These are phyloP conservation scores for Talinum fruticosum DNA, from an alignment of 148 eudicot species.

Conservation along the genomic window DNA sequence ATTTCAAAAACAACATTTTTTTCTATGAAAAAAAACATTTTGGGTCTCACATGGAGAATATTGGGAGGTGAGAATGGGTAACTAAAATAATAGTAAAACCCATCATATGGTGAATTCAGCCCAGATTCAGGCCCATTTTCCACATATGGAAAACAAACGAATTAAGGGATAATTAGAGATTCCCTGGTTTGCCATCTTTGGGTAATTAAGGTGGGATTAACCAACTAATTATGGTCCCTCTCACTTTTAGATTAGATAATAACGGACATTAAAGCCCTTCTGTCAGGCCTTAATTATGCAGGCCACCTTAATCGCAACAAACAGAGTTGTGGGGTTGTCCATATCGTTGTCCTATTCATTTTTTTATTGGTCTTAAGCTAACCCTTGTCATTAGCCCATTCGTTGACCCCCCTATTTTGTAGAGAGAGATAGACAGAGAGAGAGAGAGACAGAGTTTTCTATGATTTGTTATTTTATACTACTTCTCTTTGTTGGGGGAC, in stretches of 20 bases:
- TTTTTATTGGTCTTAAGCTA: not conserved
- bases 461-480: no score
- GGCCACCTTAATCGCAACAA: not conserved
- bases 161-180: not conserved
- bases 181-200: not conserved
- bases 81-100: slow-evolving; percentile 16
- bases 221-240: not conserved
- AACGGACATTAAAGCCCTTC: not conserved
- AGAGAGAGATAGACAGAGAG: no score
- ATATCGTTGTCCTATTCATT: not conserved
- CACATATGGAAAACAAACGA: not conserved
- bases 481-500: no score
- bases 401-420: not conserved
- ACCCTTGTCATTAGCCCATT: not conserved
- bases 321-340: slow-evolving; percentile 1
- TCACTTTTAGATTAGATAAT: no score
- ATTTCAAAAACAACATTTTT: no score
- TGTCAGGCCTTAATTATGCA: not conserved
- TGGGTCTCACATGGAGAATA: slow-evolving; percentile 17
- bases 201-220: not conserved
- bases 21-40: not conserved
- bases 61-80: slow-evolving; percentile 10
- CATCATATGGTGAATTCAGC: not conserved
- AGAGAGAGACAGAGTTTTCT: not conserved
- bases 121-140: slow-evolving; percentile 19